Base-by-base conservation (phyloP, 1,284 basidiomycete species). In the Ganoderma multipileum region DNA sequence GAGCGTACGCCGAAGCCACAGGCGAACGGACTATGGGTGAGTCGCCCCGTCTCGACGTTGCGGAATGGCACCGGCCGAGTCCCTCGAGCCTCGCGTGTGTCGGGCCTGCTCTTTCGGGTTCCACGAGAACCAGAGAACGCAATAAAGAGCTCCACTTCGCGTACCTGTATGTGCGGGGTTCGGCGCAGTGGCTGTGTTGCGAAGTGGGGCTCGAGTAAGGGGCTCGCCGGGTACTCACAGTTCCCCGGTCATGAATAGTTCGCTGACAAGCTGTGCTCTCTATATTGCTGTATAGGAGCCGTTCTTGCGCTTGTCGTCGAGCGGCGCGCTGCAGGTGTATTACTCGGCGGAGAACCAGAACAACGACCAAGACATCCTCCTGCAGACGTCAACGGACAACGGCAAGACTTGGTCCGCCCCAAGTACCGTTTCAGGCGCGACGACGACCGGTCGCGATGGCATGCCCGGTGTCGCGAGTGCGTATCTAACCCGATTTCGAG, bases 291-390 rank as follows among this genome's bases (percentile, higher is more conserved):
- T 30, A 54, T 47, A 67, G 57, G 61, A 67, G 36, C 66, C 66
- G 42, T 67, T 67, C 36, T 36, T 67, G 44, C 61, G 66, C 20
- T 36, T 67, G 23, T 67, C 61, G 36, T 60, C 47, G 47, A 54
- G 64, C 62, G 58, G 63, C 14, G 52, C 58, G 5, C 61, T 63
- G 8, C 62, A 68, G 39, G 28, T 61, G 44, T 64, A 61, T 30
- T 64, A 61, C 50, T 57, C 66, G 14, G 30, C 62, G 14, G 63
- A 61, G 58, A 68, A 64, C 58, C 20, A 28, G n/a, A 18, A 28
- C 38, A n/a, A 11, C 9, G 62, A 64, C 62, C 20, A 44, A 39
- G 62, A 64, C 47, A 63, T 64, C 47, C 62, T 64, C 57, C 28
- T 60, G 62, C 16, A 68, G 58, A 68, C 16, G 23, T 64, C n/a